A percentile compares a stretch with the other conserved stretches of the same genome.
phyloP scores from a whole-genome alignment of 176 grass and related monocot genomes.

The Rhynchospora breviuscula region DNA sequence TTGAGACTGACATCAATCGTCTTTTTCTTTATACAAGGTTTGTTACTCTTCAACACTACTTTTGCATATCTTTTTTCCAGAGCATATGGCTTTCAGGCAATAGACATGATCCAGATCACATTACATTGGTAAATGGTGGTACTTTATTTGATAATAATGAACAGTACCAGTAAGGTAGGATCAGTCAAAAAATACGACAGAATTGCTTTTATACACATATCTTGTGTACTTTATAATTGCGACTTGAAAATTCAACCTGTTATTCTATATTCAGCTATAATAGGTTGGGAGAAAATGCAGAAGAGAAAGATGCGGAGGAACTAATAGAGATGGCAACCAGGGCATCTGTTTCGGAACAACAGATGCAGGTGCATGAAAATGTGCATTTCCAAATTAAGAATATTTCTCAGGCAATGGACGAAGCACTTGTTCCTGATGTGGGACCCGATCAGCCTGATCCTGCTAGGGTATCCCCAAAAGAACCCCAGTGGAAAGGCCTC shows the following conservation, averaged over 20 bases:
- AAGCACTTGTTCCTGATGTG: constrained; percentile 49
- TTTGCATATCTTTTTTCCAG: neutral
- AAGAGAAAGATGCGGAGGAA: constrained; percentile 76
- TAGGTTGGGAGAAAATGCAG: constrained; percentile 63
- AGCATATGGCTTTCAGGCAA: neutral
- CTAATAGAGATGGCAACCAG: constrained; percentile 78
- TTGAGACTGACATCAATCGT: constrained; percentile 70
- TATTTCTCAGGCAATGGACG: constrained; percentile 60
- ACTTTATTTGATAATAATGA: neutral
- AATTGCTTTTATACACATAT: neutral
- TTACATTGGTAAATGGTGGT: neutral
- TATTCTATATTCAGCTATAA: constrained; percentile 53
- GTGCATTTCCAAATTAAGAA: constrained; percentile 65
- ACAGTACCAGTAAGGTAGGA: neutral
- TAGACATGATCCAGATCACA: neutral
- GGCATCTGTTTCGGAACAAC: constrained; percentile 67
- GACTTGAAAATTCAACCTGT: neutral
- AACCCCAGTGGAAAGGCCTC: constrained; percentile 49
- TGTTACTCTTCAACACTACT: constrained; percentile 7
- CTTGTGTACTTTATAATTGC: neutral
- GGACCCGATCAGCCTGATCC: constrained; percentile 4
- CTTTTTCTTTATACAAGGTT: constrained; percentile 94
- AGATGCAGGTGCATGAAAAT: constrained; percentile 87
- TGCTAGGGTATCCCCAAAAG: constrained; percentile 31
- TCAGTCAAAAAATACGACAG: neutral